These are phyloP conservation scores for Aquilaria agallochum DNA, from an alignment of 441 rosid species.

Conservation along the genomic window DNA sequence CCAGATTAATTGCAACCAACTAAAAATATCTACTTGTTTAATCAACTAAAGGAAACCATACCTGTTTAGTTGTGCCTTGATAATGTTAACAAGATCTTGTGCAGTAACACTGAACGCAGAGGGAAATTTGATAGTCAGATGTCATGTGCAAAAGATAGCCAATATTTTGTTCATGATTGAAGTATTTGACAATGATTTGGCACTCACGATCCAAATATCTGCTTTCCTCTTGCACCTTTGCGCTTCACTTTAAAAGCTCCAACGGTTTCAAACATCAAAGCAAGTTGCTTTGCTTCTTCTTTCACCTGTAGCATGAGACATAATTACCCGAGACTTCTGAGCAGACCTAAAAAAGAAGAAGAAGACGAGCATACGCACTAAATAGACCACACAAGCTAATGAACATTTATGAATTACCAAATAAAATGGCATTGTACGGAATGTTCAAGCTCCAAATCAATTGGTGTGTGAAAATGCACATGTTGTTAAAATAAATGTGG, in stretches of 20 bases:
- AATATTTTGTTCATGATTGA: neutral
- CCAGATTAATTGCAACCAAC: no score
- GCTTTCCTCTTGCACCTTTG: conserved; percentile 86
- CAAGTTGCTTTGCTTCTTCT: conserved; percentile 90
- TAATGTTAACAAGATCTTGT: conserved; percentile 88
- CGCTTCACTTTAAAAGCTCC: conserved; percentile 96
- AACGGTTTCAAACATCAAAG: conserved; percentile 66
- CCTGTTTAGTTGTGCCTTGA: conserved; percentile 92
- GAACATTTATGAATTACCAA: no score
- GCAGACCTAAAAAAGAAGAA: no score
- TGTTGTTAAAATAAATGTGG: no score
- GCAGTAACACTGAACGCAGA: conserved; percentile 67
- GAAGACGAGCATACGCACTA: no score
- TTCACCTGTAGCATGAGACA: conserved; percentile 50
- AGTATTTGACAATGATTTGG: neutral
- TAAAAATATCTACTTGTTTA: no score
- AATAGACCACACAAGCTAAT: no score
- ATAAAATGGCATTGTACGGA: no score
- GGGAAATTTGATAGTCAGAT: conserved; percentile 16
- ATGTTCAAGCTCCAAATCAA: no score
- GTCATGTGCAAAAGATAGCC: neutral
- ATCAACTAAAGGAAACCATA: conserved; percentile 17
- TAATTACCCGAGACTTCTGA: no score
- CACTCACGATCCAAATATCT: conserved; percentile 81
- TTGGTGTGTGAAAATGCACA: no score